phyloP scores from a whole-genome alignment of 257 asterid species.

The Solanum peruvianum region DNA sequence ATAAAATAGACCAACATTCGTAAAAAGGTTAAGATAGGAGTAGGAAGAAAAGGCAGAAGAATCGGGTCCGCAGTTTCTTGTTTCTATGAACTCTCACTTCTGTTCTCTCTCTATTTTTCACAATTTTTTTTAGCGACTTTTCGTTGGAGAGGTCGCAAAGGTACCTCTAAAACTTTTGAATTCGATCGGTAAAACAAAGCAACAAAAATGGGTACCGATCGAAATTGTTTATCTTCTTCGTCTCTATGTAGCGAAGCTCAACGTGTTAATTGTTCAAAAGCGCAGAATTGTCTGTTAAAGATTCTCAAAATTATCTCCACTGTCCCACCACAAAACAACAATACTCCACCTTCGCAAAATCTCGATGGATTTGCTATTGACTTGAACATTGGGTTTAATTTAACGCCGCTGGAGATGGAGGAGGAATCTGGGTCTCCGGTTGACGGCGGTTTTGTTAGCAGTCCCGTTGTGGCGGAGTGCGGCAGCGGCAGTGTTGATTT shows the following conservation, averaged over 20 bases:
- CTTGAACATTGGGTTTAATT: background rate
- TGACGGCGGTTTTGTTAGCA: background rate
- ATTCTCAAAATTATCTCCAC: constrained; percentile 21
- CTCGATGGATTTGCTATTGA: background rate
- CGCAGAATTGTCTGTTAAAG: constrained; percentile 25
- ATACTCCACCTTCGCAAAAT: background rate
- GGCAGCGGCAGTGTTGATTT: background rate
- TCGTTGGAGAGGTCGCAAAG: background rate
- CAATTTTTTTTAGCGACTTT: background rate
- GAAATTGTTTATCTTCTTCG: background rate
- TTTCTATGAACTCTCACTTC: background rate
- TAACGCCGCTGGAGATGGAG: background rate
- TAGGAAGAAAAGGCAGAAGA: background rate
- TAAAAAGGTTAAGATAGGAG: background rate
- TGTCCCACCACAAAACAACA: background rate
- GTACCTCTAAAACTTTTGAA: background rate
- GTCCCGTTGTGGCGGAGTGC: background rate
- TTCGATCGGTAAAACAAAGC: background rate
- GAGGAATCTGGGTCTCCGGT: background rate
- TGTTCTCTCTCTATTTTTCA: background rate
- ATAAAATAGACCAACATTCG: background rate
- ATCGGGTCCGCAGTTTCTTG: background rate
- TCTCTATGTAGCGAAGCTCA: background rate
- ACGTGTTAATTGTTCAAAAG: constrained; percentile 17
- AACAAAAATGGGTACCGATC: background rate